phyloP scores from a whole-genome alignment of 2,329 filamentous ascomycete species.

The Trichoderma citrinoviride region DNA sequence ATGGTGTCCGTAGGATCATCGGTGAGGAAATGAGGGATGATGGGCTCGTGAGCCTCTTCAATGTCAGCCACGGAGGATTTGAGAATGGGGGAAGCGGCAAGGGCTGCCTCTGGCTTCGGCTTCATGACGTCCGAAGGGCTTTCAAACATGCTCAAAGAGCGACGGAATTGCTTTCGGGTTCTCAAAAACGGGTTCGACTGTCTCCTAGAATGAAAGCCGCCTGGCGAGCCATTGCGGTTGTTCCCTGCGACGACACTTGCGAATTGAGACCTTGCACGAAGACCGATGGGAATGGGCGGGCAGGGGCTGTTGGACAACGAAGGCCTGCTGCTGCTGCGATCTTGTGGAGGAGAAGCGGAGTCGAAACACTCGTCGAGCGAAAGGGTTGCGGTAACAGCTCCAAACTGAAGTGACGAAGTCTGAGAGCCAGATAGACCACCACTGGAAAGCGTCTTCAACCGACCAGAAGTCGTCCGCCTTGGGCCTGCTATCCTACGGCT shows the following conservation, averaged over 20 bases:
- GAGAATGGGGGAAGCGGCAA: constrained; percentile 47
- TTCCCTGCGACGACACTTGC: constrained; percentile 50
- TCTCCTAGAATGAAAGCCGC: constrained; percentile 68
- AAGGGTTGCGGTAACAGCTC: constrained; percentile 46
- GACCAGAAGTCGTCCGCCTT: constrained; percentile 70
- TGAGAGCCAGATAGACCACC: constrained; percentile 61
- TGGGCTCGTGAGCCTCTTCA: constrained; percentile 69
- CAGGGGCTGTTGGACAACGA: constrained; percentile 60
- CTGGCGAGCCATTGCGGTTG: constrained; percentile 72
- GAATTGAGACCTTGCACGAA: constrained; percentile 65
- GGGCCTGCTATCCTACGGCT: constrained; percentile 67
- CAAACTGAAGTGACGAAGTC: constrained; percentile 74
- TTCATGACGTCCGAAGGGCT: constrained; percentile 84
- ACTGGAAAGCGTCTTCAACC: constrained; percentile 72
- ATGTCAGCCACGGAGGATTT: constrained; percentile 80
- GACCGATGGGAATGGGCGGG: constrained; percentile 53
- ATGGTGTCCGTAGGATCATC: constrained; percentile 81
- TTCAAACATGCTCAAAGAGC: constrained; percentile 98
- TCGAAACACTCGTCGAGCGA: constrained; percentile 79
- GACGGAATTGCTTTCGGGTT: constrained; percentile 82
- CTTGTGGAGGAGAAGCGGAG: constrained; percentile 69
- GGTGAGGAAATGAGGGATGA: constrained; percentile 79
- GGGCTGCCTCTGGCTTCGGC: constrained; percentile 61
- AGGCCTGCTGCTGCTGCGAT: constrained; percentile 53
- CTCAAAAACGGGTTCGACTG: constrained; percentile 68